Evolutionary conservation across 176 grass and related monocot genomes (phyloP), one percentile per base, ranked within the genome.

Genomic region (Poa annua): DNA sequence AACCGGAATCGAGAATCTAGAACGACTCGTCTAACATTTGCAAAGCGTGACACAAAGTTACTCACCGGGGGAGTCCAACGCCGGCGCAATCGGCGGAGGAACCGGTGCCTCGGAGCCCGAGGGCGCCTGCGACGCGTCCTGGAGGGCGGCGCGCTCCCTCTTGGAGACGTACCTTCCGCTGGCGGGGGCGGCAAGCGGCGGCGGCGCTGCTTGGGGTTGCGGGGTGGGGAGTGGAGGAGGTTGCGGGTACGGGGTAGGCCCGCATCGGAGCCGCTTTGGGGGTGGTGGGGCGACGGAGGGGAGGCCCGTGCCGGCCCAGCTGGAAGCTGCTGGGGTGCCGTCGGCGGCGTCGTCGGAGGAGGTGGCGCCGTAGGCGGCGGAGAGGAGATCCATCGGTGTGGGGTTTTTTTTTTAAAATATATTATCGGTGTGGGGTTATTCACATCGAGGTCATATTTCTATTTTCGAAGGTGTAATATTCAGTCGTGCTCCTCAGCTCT

Each of bases 111-210:
- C 7, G 4, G 59, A 67, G 22, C 41, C 69, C 69, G 21, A 4
- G 20, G 38, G 11, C 1, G 20, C 36, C 38, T 44, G 66, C 38
- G 66, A 47, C 6, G 47, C 71, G 7, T 24, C 71, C 56, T 45
- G 75, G 55, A 91, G 76, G 44, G 84, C 77, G 44, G 84, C 77
- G 2, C 86, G 83, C 78, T 89, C 92, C 84, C 95, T 94, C 86
- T 97, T 97, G 19, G 95, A 94, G 34, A 97, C 44, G 66, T 97
- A 97, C 80, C 89, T 87, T 11, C 92, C 81, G 47, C 62, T 33
- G 8, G 49, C 48, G n/a, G 44, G 12, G 5, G 45, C 29, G 19
- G 57, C 52, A 47, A 38, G 68, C 36, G 59, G 84, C 36, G 59
- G 84, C 8, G 20, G 57, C 4, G 48, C 47, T 16, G 42, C 8